Percentiles rank a stretch among this genome's conserved stretches.
These are phyloP conservation scores for Hypericum androsaemum DNA, from an alignment of 345 rosid genomes.

Conservation along the genomic window DNA sequence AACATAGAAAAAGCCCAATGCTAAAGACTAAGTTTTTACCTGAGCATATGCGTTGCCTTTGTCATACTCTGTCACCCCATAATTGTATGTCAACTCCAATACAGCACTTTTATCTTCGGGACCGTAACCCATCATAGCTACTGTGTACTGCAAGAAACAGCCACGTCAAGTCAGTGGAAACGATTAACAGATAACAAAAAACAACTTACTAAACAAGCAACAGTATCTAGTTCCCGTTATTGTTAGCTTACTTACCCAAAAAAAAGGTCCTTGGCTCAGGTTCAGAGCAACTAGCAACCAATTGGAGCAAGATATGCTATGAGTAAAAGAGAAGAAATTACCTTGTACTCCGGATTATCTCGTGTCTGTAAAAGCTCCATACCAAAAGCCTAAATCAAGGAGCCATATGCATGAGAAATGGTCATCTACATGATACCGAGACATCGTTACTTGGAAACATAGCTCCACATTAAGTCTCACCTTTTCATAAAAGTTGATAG, in stretches of 20 bases:
- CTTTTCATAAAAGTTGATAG: slow-evolving; percentile 87
- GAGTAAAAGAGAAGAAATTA: slow-evolving; percentile 15
- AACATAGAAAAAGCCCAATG: background rate
- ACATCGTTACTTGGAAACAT: background rate
- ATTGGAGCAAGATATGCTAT: background rate
- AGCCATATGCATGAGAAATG: no score
- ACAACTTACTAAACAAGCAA: background rate
- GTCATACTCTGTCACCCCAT: slow-evolving; percentile 80
- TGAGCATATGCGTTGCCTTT: slow-evolving; percentile 92
- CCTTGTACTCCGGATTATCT: slow-evolving; percentile 96
- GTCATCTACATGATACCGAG: no score
- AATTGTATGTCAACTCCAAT: slow-evolving; percentile 85
- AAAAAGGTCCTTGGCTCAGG: no score
- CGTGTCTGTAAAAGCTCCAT: slow-evolving; percentile 90
- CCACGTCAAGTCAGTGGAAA: slow-evolving; percentile 6
- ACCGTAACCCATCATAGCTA: slow-evolving; percentile 93
- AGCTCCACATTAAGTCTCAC: slow-evolving; percentile 27
- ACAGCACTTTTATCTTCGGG: slow-evolving; percentile 83
- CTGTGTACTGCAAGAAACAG: slow-evolving; percentile 41
- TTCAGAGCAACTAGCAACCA: no score
- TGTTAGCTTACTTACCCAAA: no score
- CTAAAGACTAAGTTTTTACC: slow-evolving; percentile 27
- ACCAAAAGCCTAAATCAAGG: slow-evolving; percentile 64
- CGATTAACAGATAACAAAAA: slow-evolving; percentile 1
- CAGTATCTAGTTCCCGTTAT: no score